Base-by-base conservation (phyloP, 129 eudicot species). In the Centaurea solstitialis region DNA sequence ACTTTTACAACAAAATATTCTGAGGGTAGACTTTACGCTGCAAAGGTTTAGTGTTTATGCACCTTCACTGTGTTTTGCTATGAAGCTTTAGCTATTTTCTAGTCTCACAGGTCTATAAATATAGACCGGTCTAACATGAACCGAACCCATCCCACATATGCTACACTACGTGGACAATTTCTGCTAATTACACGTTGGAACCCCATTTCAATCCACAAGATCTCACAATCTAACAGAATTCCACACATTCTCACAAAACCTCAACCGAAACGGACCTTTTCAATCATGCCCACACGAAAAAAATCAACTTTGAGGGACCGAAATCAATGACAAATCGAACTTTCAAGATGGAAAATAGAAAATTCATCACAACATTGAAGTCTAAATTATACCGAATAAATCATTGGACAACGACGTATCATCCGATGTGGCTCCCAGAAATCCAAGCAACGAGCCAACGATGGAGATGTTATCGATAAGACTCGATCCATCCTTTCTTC, bases 401-500 rank as follows among this genome's bases (percentile, higher is more conserved):
- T 72, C 81, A 59, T 62, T 71, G 0, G 93, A 89, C 72, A 89
- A 82, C 12, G 88, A 88, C 93, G 75, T 50, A 30, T 77, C 85
- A 67, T 40, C 26, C 20, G 72, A 73, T 85, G 88, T 83, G 86
- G 82, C 86, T 87, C 84, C 81, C 84, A 68, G 78, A 86, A 84
- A 77, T 67, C 86, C 74, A 38, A 80, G 84, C 86, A 76, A 24
- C 76, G 39, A 81, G 38, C 80, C 76, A 77, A 30, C 22, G 86
- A 87, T 75, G 76, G 90, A 75, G 92, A 89, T 84, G 90, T 84
- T 77, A 84, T 72, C 80, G 72, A 84, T 65, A 61, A 75, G 80
- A 75, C 66, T 15, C 83, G 50, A 65, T 79, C 87, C 83, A 62
- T 70, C 72, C 69, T 74, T 77, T 77, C 85, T 69, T 83, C 88